Conservation (phyloP, 2,329 filamentous ascomycete genomes). For the Pestalotiopsis sp. region DNA sequence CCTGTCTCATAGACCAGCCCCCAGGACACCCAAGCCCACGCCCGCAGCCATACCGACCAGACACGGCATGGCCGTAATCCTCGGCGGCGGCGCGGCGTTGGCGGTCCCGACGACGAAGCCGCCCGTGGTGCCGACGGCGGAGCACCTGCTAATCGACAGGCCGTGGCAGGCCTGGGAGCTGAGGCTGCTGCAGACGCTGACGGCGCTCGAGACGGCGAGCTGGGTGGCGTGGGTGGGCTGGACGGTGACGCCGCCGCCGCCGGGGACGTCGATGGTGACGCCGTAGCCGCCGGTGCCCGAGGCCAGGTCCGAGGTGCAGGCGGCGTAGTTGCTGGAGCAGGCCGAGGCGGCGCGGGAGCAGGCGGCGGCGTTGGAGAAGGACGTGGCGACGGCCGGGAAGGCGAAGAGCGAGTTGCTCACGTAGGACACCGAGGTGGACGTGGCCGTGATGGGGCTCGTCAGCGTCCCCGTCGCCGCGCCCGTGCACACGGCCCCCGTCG, state of each 20-base stretch:
- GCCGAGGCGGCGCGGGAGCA: slow-evolving; percentile 54
- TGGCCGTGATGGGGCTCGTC: slow-evolving; percentile 31
- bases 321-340: slow-evolving; percentile 56
- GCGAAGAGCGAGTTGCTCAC: slow-evolving; percentile 62
- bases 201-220: slow-evolving; percentile 48
- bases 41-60: slow-evolving; percentile 32
- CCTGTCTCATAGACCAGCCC: slow-evolving; percentile 24
- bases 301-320: slow-evolving; percentile 53
- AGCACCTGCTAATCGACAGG: slow-evolving; percentile 44
- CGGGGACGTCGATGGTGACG: slow-evolving; percentile 60
- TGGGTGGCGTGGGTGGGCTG: slow-evolving; percentile 38
- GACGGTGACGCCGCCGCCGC: slow-evolving; percentile 55
- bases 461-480: slow-evolving; percentile 48
- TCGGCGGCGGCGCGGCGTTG: slow-evolving; percentile 28
- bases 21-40: slow-evolving; percentile 32
- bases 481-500: slow-evolving; percentile 55
- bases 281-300: slow-evolving; percentile 43
- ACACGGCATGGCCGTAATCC: slow-evolving; percentile 28
- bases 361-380: slow-evolving; percentile 51
- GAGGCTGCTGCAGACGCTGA: slow-evolving; percentile 57
- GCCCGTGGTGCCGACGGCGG: slow-evolving; percentile 24
- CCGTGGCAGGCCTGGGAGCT: slow-evolving; percentile 54
- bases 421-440: slow-evolving; percentile 42
- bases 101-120: slow-evolving; percentile 29
- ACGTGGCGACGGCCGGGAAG: slow-evolving; percentile 60